Base-by-base conservation (phyloP, 305 asterid genomes). In the Solanum hybrid region DNA sequence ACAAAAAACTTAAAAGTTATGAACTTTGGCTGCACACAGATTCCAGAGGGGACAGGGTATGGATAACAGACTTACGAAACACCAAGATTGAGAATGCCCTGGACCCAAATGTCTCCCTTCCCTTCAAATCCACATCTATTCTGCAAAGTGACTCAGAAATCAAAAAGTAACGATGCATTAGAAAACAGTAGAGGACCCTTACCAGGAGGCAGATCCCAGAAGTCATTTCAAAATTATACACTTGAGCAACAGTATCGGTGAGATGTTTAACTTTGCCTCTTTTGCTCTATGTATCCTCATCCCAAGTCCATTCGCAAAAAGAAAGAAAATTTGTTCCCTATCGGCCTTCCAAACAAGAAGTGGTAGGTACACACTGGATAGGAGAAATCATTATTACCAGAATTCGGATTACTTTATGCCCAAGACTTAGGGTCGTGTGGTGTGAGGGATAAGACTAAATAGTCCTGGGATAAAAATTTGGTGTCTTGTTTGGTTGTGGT, bases 41-140 rank as follows among this genome's bases (percentile, higher is more conserved):
- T 46, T 82, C 64, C 22, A 36, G 31, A 46, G 16, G 72, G 84
- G 51, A 78, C 37, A 90, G 16, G 71, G 82, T 42, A 80, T 35
- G 38, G 20, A 46, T 46, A 35, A 27, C 36, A 87, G 90, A 91
- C 99, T 95, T 94, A 97, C 99, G 94, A 96, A 90, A 97, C 92
- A 80, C 99, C 99, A 90, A 97, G 98, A 92, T 96, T 95, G 92
- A 96, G 98, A 89, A 96, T 95, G 96, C 94, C 95, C 16, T 93
- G 91, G 73, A 97, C 99, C 99, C 98, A 97, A 92, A 97, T 95
- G 78, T 96, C 98, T 78, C 99, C 99, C 95, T 94, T 97, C 90
- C 96, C 97, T 94, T 97, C 99, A 88, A 97, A 97, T 92, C 99
- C 99, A 94, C 99, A 95, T 88, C 99, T 95, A 89, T 97, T 97